These are phyloP conservation scores for Agaricus sinodeliciosus DNA, from an alignment of 768 basidiomycete species.

Conservation along the genomic window DNA sequence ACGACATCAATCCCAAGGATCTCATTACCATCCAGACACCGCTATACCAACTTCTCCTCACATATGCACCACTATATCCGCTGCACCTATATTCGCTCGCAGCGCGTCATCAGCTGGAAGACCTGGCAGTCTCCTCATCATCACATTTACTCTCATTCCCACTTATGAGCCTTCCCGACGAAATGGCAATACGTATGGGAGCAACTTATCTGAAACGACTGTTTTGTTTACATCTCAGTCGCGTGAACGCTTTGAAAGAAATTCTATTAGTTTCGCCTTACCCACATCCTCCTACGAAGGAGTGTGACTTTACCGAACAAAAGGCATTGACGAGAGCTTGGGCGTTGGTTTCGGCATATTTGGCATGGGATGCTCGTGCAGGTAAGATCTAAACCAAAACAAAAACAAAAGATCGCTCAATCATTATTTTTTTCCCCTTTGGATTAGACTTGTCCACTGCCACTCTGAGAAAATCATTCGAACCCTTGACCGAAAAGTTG, in stretches of 20 bases:
- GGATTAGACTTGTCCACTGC: background rate
- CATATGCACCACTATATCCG: conserved; percentile 9
- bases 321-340: conserved; percentile 2
- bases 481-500: background rate
- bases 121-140: conserved; percentile 10
- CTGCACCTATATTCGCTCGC: conserved; percentile 14
- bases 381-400: background rate
- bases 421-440: background rate
- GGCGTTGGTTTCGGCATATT: conserved; percentile 2
- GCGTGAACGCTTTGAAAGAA: conserved; percentile 3
- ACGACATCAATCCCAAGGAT: conserved; percentile 5
- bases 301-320: conserved; percentile 9
- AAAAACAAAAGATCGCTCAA: background rate
- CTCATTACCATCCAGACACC: conserved; percentile 1
- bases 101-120: conserved; percentile 9
- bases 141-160: conserved; percentile 9
- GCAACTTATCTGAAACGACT: conserved; percentile 9
- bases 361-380: background rate
- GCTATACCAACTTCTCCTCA: conserved; percentile 11
- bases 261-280: conserved; percentile 7
- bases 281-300: conserved; percentile 8
- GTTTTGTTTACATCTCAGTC: conserved; percentile 8
- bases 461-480: background rate
- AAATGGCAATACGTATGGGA: conserved; percentile 11
- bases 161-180: conserved; percentile 10